Percentiles rank a stretch among this genome's conserved stretches.
phyloP scores from a whole-genome alignment of 1,139 yeast genomes.

The Candida buenavistaensis region DNA sequence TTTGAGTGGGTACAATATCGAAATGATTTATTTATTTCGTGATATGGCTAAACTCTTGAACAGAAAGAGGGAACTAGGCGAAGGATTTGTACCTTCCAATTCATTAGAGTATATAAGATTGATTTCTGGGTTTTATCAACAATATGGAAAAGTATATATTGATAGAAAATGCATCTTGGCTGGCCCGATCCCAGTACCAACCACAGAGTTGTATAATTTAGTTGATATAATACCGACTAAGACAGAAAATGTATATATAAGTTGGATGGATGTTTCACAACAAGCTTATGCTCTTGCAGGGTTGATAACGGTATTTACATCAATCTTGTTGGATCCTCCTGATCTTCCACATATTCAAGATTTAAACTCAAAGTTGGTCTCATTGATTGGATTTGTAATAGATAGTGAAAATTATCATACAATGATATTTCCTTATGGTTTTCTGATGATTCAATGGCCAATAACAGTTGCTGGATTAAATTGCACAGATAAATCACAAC shows the following conservation, averaged over 20 bases:
- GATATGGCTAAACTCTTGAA: constrained; percentile 51
- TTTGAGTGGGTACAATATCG: constrained; percentile 55
- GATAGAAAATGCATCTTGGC: constrained; percentile 10
- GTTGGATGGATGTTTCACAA: constrained; percentile 38
- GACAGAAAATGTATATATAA: constrained; percentile 14
- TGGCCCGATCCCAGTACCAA: constrained; percentile 5
- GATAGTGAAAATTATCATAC: constrained; percentile 18
- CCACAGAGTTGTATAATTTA: constrained; percentile 9
- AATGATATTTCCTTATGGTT: constrained; percentile 20
- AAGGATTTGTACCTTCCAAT: constrained; percentile 12
- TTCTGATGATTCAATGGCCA: constrained; percentile 56
- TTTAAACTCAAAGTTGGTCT: constrained; percentile 25
- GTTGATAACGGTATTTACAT: constrained; percentile 26
- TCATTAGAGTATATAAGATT: constrained; percentile 24
- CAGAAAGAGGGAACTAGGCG: constrained; percentile 28
- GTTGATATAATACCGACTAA: constrained; percentile 11
- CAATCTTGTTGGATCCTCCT: constrained; percentile 29
- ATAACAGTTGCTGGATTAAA: constrained; percentile 56
- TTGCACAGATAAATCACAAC: constrained; percentile 43
- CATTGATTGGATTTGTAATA: constrained; percentile 22
- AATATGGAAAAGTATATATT: constrained; percentile 13
- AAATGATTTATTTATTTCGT: constrained; percentile 44
- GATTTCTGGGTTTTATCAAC: constrained; percentile 25
- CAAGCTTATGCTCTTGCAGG: constrained; percentile 32
- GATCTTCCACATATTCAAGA: constrained; percentile 30